Conservation (phyloP, 768 basidiomycete genomes). For the Gymnopilus junonius region DNA sequence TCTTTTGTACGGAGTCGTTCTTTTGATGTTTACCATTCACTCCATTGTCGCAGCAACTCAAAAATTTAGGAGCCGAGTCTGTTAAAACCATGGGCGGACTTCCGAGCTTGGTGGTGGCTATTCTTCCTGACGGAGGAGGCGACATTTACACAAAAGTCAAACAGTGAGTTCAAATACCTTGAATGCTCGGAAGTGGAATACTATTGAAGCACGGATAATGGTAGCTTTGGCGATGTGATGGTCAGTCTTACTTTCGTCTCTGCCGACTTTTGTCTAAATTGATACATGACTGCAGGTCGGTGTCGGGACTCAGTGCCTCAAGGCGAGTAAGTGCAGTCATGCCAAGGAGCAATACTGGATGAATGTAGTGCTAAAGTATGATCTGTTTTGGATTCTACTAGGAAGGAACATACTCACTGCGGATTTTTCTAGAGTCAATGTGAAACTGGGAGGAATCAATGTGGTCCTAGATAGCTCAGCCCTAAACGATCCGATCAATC, state of each 20-base stretch:
- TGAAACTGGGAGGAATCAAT: constrained; percentile 88
- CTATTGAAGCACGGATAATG: not conserved
- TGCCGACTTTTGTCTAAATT: not conserved
- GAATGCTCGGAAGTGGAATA: not conserved
- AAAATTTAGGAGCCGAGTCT: constrained; percentile 51
- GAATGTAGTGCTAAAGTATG: constrained; percentile 79
- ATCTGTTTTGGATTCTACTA: not conserved
- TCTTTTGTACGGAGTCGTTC: constrained; percentile 57
- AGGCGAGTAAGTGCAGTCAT: constrained; percentile 61
- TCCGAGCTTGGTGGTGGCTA: constrained; percentile 65
- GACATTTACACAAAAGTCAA: constrained; percentile 81
- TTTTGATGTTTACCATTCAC: constrained; percentile 62
- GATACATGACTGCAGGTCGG: constrained; percentile 50
- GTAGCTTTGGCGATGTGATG: constrained; percentile 73
- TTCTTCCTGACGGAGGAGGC: constrained; percentile 75
- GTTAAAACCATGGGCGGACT: constrained; percentile 39
- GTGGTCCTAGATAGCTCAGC: constrained; percentile 70
- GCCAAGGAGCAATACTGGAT: constrained; percentile 82
- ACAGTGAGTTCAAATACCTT: constrained; percentile 55
- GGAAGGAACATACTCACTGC: not conserved
- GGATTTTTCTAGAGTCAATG: constrained; percentile 61
- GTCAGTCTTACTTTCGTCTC: not conserved
- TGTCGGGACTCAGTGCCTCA: constrained; percentile 81
- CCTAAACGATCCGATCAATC: constrained; percentile 69
- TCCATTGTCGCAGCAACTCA: constrained; percentile 55